These are phyloP conservation scores for Endocalyx cinctus DNA, from an alignment of 2,329 filamentous ascomycete genomes.

Conservation along the genomic window DNA sequence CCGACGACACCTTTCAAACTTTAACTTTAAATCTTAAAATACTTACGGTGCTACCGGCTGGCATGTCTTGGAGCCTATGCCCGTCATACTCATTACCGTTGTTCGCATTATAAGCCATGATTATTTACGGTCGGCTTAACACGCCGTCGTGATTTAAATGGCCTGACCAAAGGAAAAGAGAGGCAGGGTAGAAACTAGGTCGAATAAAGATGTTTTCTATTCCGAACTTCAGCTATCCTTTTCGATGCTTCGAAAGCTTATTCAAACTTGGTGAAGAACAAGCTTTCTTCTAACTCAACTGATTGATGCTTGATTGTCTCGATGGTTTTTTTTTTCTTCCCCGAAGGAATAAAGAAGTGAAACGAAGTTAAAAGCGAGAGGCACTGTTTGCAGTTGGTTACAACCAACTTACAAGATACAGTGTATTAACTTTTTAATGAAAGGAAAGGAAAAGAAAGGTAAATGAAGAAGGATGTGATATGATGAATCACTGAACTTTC, in stretches of 20 bases:
- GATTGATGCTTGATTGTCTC: too few species aligned
- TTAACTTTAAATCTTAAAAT: too few species aligned
- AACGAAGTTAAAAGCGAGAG: conserved; percentile 11
- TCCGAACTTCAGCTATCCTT: too few species aligned
- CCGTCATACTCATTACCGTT: conserved; percentile 55
- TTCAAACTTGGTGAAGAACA: too few species aligned
- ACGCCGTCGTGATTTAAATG: conserved; percentile 15
- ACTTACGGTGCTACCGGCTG: conserved; percentile 57
- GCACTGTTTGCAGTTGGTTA: conserved; percentile 19
- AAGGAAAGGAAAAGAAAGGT: conserved; percentile 8
- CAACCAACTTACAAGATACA: conserved; percentile 3
- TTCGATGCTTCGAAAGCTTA: too few species aligned
- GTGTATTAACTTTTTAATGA: conserved; percentile 8
- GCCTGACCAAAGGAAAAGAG: too few species aligned
- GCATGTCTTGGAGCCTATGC: conserved; percentile 64
- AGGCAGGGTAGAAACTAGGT: too few species aligned
- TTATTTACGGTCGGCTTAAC: conserved; percentile 24
- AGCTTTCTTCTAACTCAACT: too few species aligned
- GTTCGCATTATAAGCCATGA: conserved; percentile 63
- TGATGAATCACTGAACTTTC: conserved; percentile 21
- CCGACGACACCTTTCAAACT: too few species aligned
- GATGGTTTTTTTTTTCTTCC: too few species aligned
- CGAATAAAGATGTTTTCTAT: too few species aligned
- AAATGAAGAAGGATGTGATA: conserved; percentile 9
- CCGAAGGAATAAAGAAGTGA: conserved; percentile 16